Evolutionary conservation across 768 basidiomycete species (phyloP).

Genomic region (Ramaria sp.): DNA sequence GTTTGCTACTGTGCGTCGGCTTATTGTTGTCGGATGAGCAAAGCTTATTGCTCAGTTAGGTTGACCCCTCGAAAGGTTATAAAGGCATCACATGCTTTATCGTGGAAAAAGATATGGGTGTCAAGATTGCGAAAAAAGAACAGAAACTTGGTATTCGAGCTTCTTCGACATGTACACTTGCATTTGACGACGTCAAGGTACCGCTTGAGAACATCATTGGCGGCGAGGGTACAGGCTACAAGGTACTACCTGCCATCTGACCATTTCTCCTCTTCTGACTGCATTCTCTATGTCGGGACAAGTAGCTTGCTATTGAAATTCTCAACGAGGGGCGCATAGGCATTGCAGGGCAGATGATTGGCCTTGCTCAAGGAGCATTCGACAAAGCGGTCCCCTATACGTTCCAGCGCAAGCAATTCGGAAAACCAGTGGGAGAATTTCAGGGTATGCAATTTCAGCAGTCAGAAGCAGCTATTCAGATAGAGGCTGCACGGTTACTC

Average conservation of each 20-base stretch:
- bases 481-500: conserved; percentile 81
- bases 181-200: conserved; percentile 86
- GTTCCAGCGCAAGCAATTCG: conserved; percentile 89
- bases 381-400: conserved; percentile 93
- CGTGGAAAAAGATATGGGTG: conserved; percentile 92
- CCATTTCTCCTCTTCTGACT: neutral
- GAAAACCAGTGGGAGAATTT: conserved; percentile 86
- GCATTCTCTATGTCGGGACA: neutral
- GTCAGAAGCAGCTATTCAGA: conserved; percentile 78
- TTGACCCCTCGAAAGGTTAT: conserved; percentile 89
- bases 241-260: conserved; percentile 28
- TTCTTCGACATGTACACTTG: conserved; percentile 88
- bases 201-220: conserved; percentile 87
- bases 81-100: conserved; percentile 99
- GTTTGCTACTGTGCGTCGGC: conserved; percentile 75
- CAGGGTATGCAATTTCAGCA: conserved; percentile 96
- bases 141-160: conserved; percentile 96
- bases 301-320: conserved; percentile 86
- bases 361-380: conserved; percentile 94
- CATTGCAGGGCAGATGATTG: conserved; percentile 98
- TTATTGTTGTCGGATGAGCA: neutral
- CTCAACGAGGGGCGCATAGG: conserved; percentile 96
- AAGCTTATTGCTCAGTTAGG: conserved; percentile 23
- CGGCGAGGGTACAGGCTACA: conserved; percentile 86
- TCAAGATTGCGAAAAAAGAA: conserved; percentile 97